Conservation (phyloP, 371 early-diverging fungal species). For the Lichtheimia ramosa region DNA sequence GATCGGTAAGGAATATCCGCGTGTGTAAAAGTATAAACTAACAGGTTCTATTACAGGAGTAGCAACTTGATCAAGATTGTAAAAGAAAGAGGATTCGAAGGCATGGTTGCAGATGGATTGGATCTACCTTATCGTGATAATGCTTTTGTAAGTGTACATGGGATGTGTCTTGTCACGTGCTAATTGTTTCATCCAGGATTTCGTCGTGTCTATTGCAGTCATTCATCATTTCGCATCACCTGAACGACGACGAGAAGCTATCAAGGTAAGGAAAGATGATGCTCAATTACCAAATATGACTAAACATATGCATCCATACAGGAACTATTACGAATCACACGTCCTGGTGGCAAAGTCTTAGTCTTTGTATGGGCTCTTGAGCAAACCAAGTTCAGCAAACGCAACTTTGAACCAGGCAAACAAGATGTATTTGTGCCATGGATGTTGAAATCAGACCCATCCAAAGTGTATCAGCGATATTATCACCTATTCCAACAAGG, state of each 20-base stretch:
- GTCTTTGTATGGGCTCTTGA: constrained; percentile 98
- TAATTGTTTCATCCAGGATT: constrained; percentile 70
- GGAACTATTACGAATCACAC: constrained; percentile 77
- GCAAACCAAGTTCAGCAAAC: constrained; percentile 67
- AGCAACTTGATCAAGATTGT: constrained; percentile 79
- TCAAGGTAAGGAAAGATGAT: constrained; percentile 20
- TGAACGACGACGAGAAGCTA: constrained; percentile 74
- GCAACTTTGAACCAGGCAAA: constrained; percentile 73
- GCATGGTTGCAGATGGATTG: constrained; percentile 84
- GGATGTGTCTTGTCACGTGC: not conserved
- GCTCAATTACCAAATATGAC: constrained; percentile 8
- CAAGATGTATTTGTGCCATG: constrained; percentile 97
- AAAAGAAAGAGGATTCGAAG: constrained; percentile 76
- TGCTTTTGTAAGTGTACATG: constrained; percentile 61
- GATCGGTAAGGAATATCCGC: constrained; percentile 66
- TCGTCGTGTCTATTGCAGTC: constrained; percentile 90
- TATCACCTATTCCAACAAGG: constrained; percentile 93
- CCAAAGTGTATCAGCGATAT: constrained; percentile 71
- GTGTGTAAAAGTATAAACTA: no score
- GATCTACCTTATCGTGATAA: constrained; percentile 72
- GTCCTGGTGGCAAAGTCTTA: constrained; percentile 72
- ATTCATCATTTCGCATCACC: constrained; percentile 92
- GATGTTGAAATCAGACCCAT: constrained; percentile 47
- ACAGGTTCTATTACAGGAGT: constrained; percentile 47
- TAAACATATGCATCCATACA: constrained; percentile 6